Evolutionary conservation across 306 rosid genomes (phyloP).

Genomic region (Glycine tomentella): DNA sequence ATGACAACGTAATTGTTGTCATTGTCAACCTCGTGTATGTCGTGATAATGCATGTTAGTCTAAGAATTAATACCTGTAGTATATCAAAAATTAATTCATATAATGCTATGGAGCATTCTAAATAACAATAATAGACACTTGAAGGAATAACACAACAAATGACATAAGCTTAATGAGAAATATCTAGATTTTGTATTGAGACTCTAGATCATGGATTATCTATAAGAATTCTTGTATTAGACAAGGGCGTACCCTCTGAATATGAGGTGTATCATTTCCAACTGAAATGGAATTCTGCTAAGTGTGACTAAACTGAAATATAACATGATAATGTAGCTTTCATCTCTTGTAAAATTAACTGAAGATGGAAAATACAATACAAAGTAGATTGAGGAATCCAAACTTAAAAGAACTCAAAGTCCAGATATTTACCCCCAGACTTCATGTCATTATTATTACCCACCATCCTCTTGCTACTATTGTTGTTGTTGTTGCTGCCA

Average conservation of each 20-base stretch:
- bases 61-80: neutral
- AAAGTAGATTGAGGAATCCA: slow-evolving; percentile 49
- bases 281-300: slow-evolving; percentile 48
- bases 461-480: slow-evolving; percentile 76
- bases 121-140: neutral
- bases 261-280: slow-evolving; percentile 41
- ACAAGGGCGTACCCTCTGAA: slow-evolving; percentile 43
- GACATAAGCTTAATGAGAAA: slow-evolving; percentile 25
- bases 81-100: neutral
- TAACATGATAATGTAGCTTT: slow-evolving; percentile 45
- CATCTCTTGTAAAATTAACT: slow-evolving; percentile 44
- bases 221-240: slow-evolving; percentile 35
- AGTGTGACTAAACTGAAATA: slow-evolving; percentile 44
- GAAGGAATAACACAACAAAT: slow-evolving; percentile 14
- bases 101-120: neutral
- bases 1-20: neutral
- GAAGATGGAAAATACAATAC: slow-evolving; percentile 49
- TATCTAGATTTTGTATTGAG: slow-evolving; percentile 32
- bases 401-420: slow-evolving; percentile 92
- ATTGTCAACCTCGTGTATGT: neutral
- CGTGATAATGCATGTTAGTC: neutral
- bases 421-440: slow-evolving; percentile 91
- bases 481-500: slow-evolving; percentile 48
- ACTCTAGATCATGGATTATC: slow-evolving; percentile 38
- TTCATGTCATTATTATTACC: slow-evolving; percentile 64